Evolutionary conservation across 331 rosid genomes (phyloP), one percentile per base, ranked within the genome.

Genomic region (Arachis monticola): DNA sequence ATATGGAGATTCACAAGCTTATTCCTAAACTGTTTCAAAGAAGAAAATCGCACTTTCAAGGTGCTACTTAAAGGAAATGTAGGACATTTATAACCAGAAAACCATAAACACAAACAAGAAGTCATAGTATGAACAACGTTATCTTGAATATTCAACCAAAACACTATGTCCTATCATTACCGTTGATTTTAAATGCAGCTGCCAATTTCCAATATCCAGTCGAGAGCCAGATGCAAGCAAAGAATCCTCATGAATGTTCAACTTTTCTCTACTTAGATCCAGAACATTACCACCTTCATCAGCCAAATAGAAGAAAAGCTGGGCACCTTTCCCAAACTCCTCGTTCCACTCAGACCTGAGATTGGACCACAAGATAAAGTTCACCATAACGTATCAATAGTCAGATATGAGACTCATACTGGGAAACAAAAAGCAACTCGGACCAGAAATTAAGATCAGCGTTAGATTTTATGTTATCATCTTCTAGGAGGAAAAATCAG

Each of bases 251-350:
- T 56, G 86, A 61, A 47, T 61, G 72, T 84, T 85, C 73, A 88
- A 76, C 40, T 77, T 70, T 71, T 87, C 91, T 78, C 84, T 53
- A 65, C 82, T 76, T 75, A 90, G 57, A 78, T 82, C 82, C 63
- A 92, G 79, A 81, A 82, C 80, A 72, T 74, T 84, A 9, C 89
- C 91, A 74, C 84, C 86, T 87, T 95, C 99, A 85, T 95, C 99
- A 47, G 93, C 97, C 89, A 95, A 63, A 73, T 95, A 95, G 91
- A 95, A 95, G 83, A 92, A 95, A 61, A 92, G 86, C 79, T 90
- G 98, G 50, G 81, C 92, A 72, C 78, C 85, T 72, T 68, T 60
- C 69, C 77, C 80, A 57, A 81, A 73, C 71, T 84, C 92, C 57
- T 81, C 88, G 22, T 74, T 61, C 86, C 78, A 72, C 64, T 73